Evolutionary conservation across 2,329 filamentous ascomycete species (phyloP).

Genomic region (Pseudocercospora fuligena): DNA sequence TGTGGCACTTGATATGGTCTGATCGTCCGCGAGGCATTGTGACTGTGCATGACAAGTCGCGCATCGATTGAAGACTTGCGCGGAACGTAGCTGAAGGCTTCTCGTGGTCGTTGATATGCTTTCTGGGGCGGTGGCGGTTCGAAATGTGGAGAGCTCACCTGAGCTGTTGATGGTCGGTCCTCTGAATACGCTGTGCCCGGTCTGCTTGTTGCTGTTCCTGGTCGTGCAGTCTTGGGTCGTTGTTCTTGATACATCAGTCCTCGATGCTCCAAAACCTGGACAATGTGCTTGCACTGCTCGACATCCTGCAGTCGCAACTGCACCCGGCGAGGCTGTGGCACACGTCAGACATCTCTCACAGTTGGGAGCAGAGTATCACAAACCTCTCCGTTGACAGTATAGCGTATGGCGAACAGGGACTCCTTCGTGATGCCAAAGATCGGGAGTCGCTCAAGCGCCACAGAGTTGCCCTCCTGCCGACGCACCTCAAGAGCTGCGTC

Average conservation of each 20-base stretch:
- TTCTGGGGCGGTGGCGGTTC: not conserved
- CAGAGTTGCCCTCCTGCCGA: conserved; percentile 32
- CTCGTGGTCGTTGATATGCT: not conserved
- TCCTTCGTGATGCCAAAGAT: conserved; percentile 50
- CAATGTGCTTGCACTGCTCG: conserved; percentile 32
- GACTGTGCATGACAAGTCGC: not conserved
- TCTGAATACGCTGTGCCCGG: conserved; percentile 17
- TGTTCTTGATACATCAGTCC: conserved; percentile 38
- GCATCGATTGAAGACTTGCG: not conserved
- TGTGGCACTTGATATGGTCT: not conserved
- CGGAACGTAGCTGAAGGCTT: not conserved
- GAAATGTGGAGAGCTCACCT: conserved; percentile 9
- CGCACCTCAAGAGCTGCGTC: conserved; percentile 29
- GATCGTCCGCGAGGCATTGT: not conserved
- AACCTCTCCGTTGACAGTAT: conserved; percentile 44
- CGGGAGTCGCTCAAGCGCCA: conserved; percentile 48
- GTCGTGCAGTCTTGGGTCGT: conserved; percentile 30
- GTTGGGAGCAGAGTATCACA: not conserved
- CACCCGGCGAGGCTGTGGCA: conserved; percentile 36
- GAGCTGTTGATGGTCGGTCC: conserved; percentile 20
- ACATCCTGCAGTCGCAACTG: conserved; percentile 38
- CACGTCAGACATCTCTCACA: not conserved
- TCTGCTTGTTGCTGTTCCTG: conserved; percentile 16
- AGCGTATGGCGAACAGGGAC: conserved; percentile 48
- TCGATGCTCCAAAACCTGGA: conserved; percentile 30